Base-by-base conservation (phyloP, 2,329 filamentous ascomycete species). In the Zymoseptoria ardabiliae region DNA sequence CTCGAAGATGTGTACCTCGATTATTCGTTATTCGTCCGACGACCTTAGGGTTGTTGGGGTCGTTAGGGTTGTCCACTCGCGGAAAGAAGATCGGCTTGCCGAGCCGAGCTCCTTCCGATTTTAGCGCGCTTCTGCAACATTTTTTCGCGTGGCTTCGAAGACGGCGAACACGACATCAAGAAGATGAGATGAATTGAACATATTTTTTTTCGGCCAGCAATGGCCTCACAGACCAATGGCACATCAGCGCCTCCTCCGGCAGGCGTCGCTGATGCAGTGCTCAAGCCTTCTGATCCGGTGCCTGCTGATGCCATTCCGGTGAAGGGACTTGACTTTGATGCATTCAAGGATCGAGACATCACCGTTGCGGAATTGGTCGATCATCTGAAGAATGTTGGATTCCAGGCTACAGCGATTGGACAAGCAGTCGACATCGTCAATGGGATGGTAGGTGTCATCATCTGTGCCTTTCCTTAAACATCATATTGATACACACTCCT, bases 341-440 rank as follows among this genome's bases (percentile, higher is more conserved):
- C 88, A 56, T 84, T 91, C 75, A 86, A 85, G 60, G 82, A 85
- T 45, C 82, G 83, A 58, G 84, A 87, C 63, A 88, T 97, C 70
- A 95, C 91, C 0, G 92, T 90, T 56, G 88, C 91, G 35, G 90
- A 97, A 72, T 81, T 99, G 65, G 82, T 94, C 22, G 80, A 85
- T 58, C 87, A 87, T 61, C 94, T 97, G 87, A 83, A 83, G 57
- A 81, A 86, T 74, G 97, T 96, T 88, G 94, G 89, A 17, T 91
- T 91, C 68, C 89, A 92, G 74, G 88, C 87, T 25, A 88, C 83
- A 59, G 87, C 90, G 20, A 87, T 97, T 67, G 88, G 87, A 35
- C 90, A 96, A 70, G 94, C 93, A 11, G 86, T 94, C 63, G 83
- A 89, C 61, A 96, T 97, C 70, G 91, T 99, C 73, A 94, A 99